phyloP scores from a whole-genome alignment of 2,329 filamentous ascomycete species.

The Aspergillus quadrilineatus region DNA sequence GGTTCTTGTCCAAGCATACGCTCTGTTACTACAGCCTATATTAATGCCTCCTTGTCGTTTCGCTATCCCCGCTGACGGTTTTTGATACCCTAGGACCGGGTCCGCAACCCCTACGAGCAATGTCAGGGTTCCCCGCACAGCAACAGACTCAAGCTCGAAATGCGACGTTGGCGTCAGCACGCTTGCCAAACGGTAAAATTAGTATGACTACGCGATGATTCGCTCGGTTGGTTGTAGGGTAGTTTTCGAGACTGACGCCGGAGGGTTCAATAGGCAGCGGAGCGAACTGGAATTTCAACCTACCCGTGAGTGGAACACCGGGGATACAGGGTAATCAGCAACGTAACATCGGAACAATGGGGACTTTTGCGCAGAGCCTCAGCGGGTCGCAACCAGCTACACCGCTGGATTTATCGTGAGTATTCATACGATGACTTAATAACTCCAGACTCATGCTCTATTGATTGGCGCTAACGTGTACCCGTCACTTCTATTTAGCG shows the following conservation, averaged over 20 bases:
- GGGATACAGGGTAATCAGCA: constrained; percentile 52
- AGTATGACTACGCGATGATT: constrained; percentile 39
- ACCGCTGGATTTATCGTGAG: constrained; percentile 59
- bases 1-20: constrained; percentile 6
- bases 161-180: constrained; percentile 48
- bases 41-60: neutral
- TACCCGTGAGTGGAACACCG: constrained; percentile 54
- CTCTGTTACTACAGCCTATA: neutral
- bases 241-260: constrained; percentile 25
- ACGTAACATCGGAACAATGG: constrained; percentile 51
- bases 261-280: constrained; percentile 46
- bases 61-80: constrained; percentile 15
- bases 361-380: constrained; percentile 58
- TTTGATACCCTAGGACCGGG: constrained; percentile 42
- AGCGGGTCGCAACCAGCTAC: constrained; percentile 54
- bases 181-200: constrained; percentile 56
- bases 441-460: neutral
- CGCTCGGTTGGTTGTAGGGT: neutral
- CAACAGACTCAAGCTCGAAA: constrained; percentile 50
- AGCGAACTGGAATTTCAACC: constrained; percentile 59
- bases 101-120: constrained; percentile 53
- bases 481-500: constrained; percentile 41
- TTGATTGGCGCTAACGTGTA: constrained; percentile 11
- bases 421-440: constrained; percentile 21
- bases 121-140: constrained; percentile 55